Percentiles rank a stretch among this genome's conserved stretches.
Evolutionary conservation across 2,329 filamentous ascomycete genomes (phyloP).

Genomic region (Periconia macrospinosa): DNA sequence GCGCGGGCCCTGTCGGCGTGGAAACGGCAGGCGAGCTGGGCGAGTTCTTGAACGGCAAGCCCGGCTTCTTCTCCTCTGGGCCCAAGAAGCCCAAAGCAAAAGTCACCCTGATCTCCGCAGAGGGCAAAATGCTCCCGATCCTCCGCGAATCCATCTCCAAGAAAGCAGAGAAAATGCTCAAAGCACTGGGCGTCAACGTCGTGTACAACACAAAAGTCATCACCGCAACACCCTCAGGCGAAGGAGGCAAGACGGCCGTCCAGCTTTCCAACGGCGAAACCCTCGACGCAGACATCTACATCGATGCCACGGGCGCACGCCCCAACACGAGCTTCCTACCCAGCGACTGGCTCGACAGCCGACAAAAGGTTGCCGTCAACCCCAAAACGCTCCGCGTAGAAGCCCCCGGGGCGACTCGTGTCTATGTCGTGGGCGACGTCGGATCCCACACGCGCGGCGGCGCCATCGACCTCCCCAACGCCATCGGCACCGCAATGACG

Average conservation of each 20-base stretch:
- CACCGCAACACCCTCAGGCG: conserved; percentile 27
- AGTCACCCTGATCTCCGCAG: conserved; percentile 51
- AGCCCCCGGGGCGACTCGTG: conserved; percentile 42
- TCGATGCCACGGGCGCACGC: conserved; percentile 55
- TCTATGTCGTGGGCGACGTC: conserved; percentile 56
- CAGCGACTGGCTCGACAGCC: conserved; percentile 50
- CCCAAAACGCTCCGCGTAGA: conserved; percentile 53
- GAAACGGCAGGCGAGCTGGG: conserved; percentile 56
- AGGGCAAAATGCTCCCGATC: conserved; percentile 48
- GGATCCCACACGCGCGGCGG: conserved; percentile 49
- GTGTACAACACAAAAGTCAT: conserved; percentile 44
- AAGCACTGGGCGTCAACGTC: conserved; percentile 51
- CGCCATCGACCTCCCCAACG: conserved; percentile 46
- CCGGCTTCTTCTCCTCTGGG: conserved; percentile 38
- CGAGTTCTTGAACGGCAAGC: conserved; percentile 45
- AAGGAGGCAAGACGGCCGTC: conserved; percentile 48
- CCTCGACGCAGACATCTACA: conserved; percentile 56
- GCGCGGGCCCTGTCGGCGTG: conserved; percentile 54
- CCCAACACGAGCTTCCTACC: conserved; percentile 60
- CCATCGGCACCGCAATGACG: conserved; percentile 47
- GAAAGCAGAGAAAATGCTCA: conserved; percentile 52
- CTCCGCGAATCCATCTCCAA: conserved; percentile 47
- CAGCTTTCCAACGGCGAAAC: conserved; percentile 50
- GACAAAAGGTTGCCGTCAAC: conserved; percentile 53
- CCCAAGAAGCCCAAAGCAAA: conserved; percentile 44